phyloP scores from a whole-genome alignment of 2,329 filamentous ascomycete genomes.

The Polytolypa hystricis region DNA sequence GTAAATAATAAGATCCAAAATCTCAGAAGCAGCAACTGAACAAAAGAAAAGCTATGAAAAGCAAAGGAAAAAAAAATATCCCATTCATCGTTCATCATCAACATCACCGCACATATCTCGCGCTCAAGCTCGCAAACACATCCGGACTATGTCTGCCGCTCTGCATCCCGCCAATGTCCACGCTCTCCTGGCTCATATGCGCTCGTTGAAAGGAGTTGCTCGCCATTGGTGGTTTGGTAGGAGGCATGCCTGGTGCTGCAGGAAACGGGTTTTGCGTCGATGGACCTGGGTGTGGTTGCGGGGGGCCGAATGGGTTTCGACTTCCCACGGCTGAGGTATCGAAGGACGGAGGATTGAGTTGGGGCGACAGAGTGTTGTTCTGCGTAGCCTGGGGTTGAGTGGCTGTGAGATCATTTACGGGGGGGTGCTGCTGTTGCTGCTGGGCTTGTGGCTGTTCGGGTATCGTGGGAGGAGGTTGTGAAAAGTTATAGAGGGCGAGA shows the following conservation, averaged over 20 bases:
- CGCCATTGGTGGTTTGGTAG: background rate
- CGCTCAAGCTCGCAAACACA: conserved; percentile 40
- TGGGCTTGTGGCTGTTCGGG: conserved; percentile 22
- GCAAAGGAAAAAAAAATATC: no score
- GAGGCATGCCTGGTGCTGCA: conserved; percentile 3
- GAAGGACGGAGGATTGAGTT: conserved; percentile 4
- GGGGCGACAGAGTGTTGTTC: conserved; percentile 15
- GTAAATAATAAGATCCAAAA: no score
- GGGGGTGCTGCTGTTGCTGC: conserved; percentile 16
- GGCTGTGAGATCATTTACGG: conserved; percentile 14
- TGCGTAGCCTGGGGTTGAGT: conserved; percentile 23
- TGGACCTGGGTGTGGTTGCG: background rate
- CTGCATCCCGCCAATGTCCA: conserved; percentile 37
- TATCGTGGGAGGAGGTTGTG: conserved; percentile 26
- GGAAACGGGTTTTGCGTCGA: conserved; percentile 11
- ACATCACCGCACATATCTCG: conserved; percentile 30
- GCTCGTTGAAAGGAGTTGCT: conserved; percentile 11
- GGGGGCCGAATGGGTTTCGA: conserved; percentile 21
- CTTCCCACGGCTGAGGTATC: conserved; percentile 11
- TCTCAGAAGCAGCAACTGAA: no score
- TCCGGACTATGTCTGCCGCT: conserved; percentile 40
- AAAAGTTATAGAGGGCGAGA: conserved; percentile 36
- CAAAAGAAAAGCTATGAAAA: no score
- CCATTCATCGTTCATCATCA: no score
- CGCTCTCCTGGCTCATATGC: conserved; percentile 39